Percentiles rank a stretch among this genome's conserved stretches.
Evolutionary conservation across 371 early-diverging fungal genomes (phyloP).

Genomic region (Saksenaea vasiformis): DNA sequence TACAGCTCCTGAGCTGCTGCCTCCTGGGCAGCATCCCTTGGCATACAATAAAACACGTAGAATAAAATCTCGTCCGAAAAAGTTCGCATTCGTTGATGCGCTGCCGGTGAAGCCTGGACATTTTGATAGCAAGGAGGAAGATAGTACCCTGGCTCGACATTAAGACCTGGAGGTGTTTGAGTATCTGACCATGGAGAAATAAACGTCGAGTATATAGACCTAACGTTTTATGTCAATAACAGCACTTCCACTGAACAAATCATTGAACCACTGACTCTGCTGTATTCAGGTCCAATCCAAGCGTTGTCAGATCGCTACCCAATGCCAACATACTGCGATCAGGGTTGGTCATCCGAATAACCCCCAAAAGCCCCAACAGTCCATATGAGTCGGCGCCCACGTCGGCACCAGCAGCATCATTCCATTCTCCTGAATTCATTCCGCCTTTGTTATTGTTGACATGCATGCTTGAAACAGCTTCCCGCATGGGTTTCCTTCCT

Average conservation of each 20-base stretch:
- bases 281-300: conserved; percentile 79
- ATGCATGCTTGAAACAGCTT: neutral
- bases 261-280: conserved; percentile 51
- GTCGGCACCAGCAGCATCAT: neutral
- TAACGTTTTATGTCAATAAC: conserved; percentile 12
- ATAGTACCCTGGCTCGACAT: conserved; percentile 75
- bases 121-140: conserved; percentile 74
- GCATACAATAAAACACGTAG: conserved; percentile 94
- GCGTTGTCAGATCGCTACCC: conserved; percentile 76
- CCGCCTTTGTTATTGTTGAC: neutral
- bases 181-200: conserved; percentile 83
- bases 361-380: conserved; percentile 71
- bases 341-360: conserved; percentile 74
- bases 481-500: neutral
- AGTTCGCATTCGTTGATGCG: conserved; percentile 67
- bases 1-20: conserved; percentile 91
- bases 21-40: conserved; percentile 86
- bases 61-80: conserved; percentile 92
- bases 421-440: neutral
- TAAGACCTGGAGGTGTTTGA: conserved; percentile 45
- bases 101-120: conserved; percentile 69
- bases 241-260: no score
- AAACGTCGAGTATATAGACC: conserved; percentile 78
- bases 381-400: no score
- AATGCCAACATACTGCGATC: conserved; percentile 72